Conservation (phyloP, 495 filamentous ascomycete genomes). For the Penicillium cataractarum region DNA sequence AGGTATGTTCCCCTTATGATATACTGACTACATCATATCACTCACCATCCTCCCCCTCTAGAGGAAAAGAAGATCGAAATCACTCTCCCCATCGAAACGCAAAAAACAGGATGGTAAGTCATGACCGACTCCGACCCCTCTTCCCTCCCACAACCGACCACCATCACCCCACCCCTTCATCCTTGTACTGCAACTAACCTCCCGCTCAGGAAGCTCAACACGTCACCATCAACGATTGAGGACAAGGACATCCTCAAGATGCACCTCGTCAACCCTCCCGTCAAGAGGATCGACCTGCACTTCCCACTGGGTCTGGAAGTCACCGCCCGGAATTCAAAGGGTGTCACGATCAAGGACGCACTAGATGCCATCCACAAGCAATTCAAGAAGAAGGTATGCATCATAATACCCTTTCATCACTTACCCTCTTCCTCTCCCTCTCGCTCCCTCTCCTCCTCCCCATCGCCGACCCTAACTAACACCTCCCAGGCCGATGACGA, state of each 20-base stretch:
- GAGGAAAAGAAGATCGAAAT: conserved; percentile 76
- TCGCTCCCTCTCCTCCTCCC: background rate
- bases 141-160: background rate
- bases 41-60: conserved; percentile 45
- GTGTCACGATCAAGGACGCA: conserved; percentile 94
- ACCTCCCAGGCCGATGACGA: conserved; percentile 79
- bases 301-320: conserved; percentile 87
- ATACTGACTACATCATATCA: conserved; percentile 4
- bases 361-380: conserved; percentile 91
- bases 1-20: conserved; percentile 56
- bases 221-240: conserved; percentile 71
- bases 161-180: background rate
- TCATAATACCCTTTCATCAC: background rate
- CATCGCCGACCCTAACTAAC: background rate
- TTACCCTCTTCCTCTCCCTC: conserved; percentile 7
- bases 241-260: conserved; percentile 84
- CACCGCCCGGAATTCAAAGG: conserved; percentile 85
- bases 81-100: conserved; percentile 82
- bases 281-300: conserved; percentile 92
- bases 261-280: conserved; percentile 72
- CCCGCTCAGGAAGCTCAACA: conserved; percentile 80
- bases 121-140: background rate
- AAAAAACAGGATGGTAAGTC: conserved; percentile 85
- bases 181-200: conserved; percentile 3
- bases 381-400: conserved; percentile 85